Evolutionary conservation across 345 rosid species (phyloP).

Genomic region (Citrus glauca): DNA sequence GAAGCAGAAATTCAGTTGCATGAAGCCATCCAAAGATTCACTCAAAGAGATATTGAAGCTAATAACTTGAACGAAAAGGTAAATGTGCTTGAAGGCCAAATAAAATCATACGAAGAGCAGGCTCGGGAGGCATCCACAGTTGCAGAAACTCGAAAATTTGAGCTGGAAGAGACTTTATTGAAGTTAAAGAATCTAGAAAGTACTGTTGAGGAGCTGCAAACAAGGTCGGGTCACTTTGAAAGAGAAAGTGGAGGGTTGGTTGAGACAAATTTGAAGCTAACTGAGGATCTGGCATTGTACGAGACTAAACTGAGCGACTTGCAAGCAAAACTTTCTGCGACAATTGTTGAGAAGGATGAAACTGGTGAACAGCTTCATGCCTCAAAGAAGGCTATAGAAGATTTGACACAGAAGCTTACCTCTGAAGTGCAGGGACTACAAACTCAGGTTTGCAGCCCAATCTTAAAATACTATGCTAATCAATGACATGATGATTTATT

Average conservation of each 20-base stretch:
- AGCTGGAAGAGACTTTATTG: slow-evolving; percentile 60
- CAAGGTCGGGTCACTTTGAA: slow-evolving; percentile 55
- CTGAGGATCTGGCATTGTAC: slow-evolving; percentile 60
- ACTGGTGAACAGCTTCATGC: slow-evolving; percentile 52
- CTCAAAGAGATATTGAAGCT: slow-evolving; percentile 52
- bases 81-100: slow-evolving; percentile 48
- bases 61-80: slow-evolving; percentile 60
- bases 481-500: background rate
- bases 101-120: slow-evolving; percentile 49
- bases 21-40: slow-evolving; percentile 49
- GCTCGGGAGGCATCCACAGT: slow-evolving; percentile 50
- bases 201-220: slow-evolving; percentile 55
- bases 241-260: slow-evolving; percentile 75
- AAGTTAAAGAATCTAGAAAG: slow-evolving; percentile 61
- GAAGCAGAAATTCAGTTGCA: slow-evolving; percentile 45
- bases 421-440: slow-evolving; percentile 68
- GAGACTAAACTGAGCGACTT: slow-evolving; percentile 60
- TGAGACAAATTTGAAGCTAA: slow-evolving; percentile 70
- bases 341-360: slow-evolving; percentile 57
- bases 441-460: slow-evolving; percentile 58
- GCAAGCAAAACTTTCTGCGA: slow-evolving; percentile 46
- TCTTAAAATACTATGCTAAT: slow-evolving; percentile 4
- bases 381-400: slow-evolving; percentile 62
- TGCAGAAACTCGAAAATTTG: slow-evolving; percentile 49
- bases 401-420: slow-evolving; percentile 48